phyloP scores from a whole-genome alignment of 1,284 basidiomycete genomes.

The Marasmius fiardii region DNA sequence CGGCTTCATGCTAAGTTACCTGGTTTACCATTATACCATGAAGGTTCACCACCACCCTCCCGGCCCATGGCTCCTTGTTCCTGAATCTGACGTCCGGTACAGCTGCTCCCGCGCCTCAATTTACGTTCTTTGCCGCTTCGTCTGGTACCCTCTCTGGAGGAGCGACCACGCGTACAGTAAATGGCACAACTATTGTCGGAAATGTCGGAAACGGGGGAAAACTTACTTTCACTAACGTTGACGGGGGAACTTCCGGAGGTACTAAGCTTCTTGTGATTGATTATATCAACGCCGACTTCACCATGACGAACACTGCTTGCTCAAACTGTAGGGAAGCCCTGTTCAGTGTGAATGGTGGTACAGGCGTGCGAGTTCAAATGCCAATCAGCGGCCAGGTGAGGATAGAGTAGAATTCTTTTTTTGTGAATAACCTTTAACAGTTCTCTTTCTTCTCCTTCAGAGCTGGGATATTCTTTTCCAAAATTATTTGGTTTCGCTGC shows the following conservation, averaged over 20 bases:
- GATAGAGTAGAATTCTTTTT: slow-evolving; percentile 9
- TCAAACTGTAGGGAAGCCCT: slow-evolving; percentile 46
- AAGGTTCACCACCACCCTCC: slow-evolving; percentile 35
- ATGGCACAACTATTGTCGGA: slow-evolving; percentile 37
- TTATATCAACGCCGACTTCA: slow-evolving; percentile 45
- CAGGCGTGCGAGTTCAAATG: slow-evolving; percentile 40
- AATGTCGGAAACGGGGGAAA: slow-evolving; percentile 41
- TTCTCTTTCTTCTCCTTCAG: background rate
- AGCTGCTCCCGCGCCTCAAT: slow-evolving; percentile 24
- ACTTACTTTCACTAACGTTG: slow-evolving; percentile 38
- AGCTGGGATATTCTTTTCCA: no score
- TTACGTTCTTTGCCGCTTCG: slow-evolving; percentile 38
- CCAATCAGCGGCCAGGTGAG: slow-evolving; percentile 46
- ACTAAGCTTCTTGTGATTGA: slow-evolving; percentile 41
- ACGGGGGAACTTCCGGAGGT: slow-evolving; percentile 38
- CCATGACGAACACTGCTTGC: slow-evolving; percentile 39
- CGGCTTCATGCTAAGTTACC: background rate
- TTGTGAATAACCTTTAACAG: background rate
- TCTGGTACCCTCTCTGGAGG: slow-evolving; percentile 35
- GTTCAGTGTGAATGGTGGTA: slow-evolving; percentile 43
- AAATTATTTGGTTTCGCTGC: slow-evolving; percentile 27
- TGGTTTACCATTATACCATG: background rate
- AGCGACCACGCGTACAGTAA: slow-evolving; percentile 35
- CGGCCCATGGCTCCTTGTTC: slow-evolving; percentile 37
- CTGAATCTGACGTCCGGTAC: slow-evolving; percentile 34